Conservation (phyloP, 805 yeast genomes). For the Starmera quercuum region DNA sequence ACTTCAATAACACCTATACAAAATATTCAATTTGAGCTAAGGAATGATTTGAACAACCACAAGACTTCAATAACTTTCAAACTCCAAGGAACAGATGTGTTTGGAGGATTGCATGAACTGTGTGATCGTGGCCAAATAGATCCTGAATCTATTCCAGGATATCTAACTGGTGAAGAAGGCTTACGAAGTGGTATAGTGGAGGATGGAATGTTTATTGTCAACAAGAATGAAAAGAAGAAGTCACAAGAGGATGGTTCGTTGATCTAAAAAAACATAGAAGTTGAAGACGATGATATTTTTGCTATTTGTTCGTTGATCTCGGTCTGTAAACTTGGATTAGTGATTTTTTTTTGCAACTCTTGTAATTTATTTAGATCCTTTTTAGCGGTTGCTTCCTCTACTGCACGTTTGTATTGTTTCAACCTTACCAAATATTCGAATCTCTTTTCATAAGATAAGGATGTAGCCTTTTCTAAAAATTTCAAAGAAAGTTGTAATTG, state of each 20-base stretch:
- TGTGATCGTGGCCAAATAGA: slow-evolving; percentile 42
- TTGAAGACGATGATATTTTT: neutral
- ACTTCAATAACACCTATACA: slow-evolving; percentile 55
- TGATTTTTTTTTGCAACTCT: slow-evolving; percentile 1
- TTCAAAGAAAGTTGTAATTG: slow-evolving; percentile 13
- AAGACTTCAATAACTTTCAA: slow-evolving; percentile 18
- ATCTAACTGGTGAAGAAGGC: slow-evolving; percentile 77
- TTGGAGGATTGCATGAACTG: slow-evolving; percentile 71
- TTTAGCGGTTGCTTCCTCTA: slow-evolving; percentile 14
- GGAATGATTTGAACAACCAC: slow-evolving; percentile 20
- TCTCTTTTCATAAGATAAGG: slow-evolving; percentile 10
- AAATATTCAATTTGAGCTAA: slow-evolving; percentile 36
- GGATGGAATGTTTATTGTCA: slow-evolving; percentile 26
- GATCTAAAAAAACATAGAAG: neutral
- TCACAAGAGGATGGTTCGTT: neutral
- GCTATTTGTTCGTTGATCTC: neutral
- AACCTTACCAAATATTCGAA: slow-evolving; percentile 10
- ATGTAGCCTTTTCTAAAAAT: slow-evolving; percentile 7
- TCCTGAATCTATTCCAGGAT: slow-evolving; percentile 55
- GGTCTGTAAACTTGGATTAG: neutral
- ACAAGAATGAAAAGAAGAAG: neutral
- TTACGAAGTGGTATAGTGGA: slow-evolving; percentile 37
- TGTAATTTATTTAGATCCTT: slow-evolving; percentile 8
- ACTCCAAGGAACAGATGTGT: slow-evolving; percentile 62
- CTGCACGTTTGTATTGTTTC: slow-evolving; percentile 11